Conservation (phyloP, 768 basidiomycete genomes). For the Amylocystis lapponica region DNA sequence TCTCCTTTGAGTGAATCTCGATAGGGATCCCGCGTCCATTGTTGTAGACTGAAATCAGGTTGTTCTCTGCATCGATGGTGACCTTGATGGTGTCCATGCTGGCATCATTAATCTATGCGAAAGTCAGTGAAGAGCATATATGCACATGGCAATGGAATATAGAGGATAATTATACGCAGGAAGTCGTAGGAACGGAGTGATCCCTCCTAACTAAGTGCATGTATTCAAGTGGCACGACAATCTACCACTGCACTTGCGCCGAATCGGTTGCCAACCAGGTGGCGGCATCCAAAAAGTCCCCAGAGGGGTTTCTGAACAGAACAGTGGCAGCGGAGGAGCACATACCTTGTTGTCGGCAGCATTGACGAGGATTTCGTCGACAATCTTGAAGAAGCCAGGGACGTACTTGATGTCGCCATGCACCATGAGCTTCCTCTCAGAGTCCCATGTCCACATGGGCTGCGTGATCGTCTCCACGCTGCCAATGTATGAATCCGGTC, state of each 20-base stretch:
- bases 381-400: constrained; percentile 98
- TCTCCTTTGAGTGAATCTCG: constrained; percentile 89
- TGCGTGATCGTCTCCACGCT: constrained; percentile 87
- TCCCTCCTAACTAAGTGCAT: too few species aligned
- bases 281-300: neutral
- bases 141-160: too few species aligned
- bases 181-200: too few species aligned
- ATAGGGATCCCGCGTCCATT: constrained; percentile 96
- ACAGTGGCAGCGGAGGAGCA: constrained; percentile 2
- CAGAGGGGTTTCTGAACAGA: neutral
- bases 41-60: constrained; percentile 89
- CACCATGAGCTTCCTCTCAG: constrained; percentile 77
- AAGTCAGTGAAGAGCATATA: neutral
- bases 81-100: constrained; percentile 92
- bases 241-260: too few species aligned
- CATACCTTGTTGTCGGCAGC: constrained; percentile 97
- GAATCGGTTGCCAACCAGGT: too few species aligned
- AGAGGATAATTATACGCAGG: too few species aligned
- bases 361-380: constrained; percentile 98
- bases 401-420: constrained; percentile 83
- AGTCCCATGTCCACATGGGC: constrained; percentile 91
- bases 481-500: constrained; percentile 95
- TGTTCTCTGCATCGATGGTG: constrained; percentile 76
- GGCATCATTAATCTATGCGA: constrained; percentile 76
- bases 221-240: too few species aligned